phyloP scores from a whole-genome alignment of 1,139 yeast species.

The Saccharomycopsis hybrid region DNA sequence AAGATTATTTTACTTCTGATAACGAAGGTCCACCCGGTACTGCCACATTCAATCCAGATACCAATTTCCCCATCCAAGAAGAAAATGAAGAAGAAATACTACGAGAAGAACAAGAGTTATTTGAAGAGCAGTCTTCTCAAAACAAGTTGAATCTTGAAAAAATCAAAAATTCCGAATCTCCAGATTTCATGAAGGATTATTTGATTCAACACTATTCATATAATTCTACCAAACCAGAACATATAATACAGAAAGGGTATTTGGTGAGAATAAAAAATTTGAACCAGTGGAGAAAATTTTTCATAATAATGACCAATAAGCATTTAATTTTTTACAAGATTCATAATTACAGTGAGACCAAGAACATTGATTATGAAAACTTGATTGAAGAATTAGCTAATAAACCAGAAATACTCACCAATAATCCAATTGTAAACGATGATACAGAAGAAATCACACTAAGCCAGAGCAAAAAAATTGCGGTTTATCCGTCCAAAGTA shows the following conservation, averaged over 20 bases:
- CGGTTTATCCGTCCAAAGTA: slow-evolving; percentile 27
- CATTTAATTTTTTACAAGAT: slow-evolving; percentile 38
- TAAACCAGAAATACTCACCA: no score
- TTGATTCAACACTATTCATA: slow-evolving; percentile 24
- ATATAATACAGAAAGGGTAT: slow-evolving; percentile 38
- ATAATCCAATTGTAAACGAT: no score
- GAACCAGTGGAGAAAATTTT: slow-evolving; percentile 44
- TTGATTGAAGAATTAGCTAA: slow-evolving; percentile 16
- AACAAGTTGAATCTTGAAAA: slow-evolving; percentile 15
- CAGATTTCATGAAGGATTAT: slow-evolving; percentile 18
- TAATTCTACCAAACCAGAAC: slow-evolving; percentile 29
- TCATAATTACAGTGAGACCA: slow-evolving; percentile 23
- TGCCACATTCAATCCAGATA: slow-evolving; percentile 8
- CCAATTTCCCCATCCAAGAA: slow-evolving; percentile 22
- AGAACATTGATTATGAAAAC: slow-evolving; percentile 17
- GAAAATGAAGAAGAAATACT: slow-evolving; percentile 22
- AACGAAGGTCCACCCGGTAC: slow-evolving; percentile 8
- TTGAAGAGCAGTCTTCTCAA: slow-evolving; percentile 9
- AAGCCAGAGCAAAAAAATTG: slow-evolving; percentile 13
- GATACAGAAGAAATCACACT: neutral
- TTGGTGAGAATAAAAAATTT: slow-evolving; percentile 36
- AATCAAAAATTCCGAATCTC: slow-evolving; percentile 11
- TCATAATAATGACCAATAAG: slow-evolving; percentile 39
- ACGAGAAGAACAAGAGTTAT: slow-evolving; percentile 11
- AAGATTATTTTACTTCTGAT: slow-evolving; percentile 31